Conservation (phyloP, 169 alveolate genomes). For the Plasmodium blacklocki region DNA sequence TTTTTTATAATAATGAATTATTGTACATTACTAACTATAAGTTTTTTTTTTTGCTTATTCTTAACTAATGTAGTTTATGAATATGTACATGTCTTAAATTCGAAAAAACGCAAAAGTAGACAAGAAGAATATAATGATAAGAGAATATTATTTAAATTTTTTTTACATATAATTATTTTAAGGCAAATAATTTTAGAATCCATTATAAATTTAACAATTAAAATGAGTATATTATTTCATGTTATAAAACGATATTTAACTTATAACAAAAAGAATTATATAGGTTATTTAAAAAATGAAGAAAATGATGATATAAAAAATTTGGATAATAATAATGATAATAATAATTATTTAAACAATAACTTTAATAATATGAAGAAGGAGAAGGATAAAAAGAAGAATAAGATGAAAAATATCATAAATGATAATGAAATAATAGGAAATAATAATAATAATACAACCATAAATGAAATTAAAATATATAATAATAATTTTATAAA, state of each 20-base stretch:
- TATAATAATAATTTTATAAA: not conserved
- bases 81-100: conserved; percentile 28
- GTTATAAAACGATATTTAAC: conserved; percentile 3
- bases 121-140: not conserved
- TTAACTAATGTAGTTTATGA: conserved; percentile 13
- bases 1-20: too few species aligned
- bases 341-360: not conserved
- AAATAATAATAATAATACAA: too few species aligned
- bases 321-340: not conserved
- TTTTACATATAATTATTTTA: conserved; percentile 44
- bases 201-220: conserved; percentile 14
- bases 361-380: too few species aligned
- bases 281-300: not conserved
- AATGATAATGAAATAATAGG: not conserved
- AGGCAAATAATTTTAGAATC: conserved; percentile 1
- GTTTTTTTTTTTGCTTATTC: conserved; percentile 8
- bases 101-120: conserved; percentile 6
- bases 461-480: not conserved
- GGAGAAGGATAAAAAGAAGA: not conserved
- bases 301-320: not conserved
- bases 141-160: conserved; percentile 5
- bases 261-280: not conserved
- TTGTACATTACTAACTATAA: too few species aligned
- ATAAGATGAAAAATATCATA: not conserved
- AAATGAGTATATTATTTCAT: conserved; percentile 14